Conservation (phyloP, 495 filamentous ascomycete genomes). For the Astrocystis sublimbata region DNA sequence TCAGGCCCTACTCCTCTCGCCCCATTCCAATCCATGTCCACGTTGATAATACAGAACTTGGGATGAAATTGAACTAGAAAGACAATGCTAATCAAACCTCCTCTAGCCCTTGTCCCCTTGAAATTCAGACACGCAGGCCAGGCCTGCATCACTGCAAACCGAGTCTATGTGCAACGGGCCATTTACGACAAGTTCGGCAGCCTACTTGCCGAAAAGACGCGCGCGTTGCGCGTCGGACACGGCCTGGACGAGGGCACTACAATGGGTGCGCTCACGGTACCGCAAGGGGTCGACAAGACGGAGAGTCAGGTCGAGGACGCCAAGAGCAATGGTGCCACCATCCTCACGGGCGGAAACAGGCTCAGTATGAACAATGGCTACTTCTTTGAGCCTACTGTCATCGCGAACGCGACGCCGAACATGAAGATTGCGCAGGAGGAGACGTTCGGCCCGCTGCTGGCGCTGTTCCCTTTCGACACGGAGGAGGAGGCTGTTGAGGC, state of each 20-base stretch:
- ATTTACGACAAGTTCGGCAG: slow-evolving; percentile 57
- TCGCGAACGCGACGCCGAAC: slow-evolving; percentile 59
- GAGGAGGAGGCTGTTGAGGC: slow-evolving; percentile 65
- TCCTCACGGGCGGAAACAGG: slow-evolving; percentile 59
- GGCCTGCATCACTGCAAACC: slow-evolving; percentile 73
- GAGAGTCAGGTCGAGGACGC: slow-evolving; percentile 64
- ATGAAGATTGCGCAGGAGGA: slow-evolving; percentile 71
- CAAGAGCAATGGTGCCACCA: slow-evolving; percentile 56
- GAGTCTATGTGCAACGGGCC: slow-evolving; percentile 66
- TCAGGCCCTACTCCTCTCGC: neutral
- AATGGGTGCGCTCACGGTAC: slow-evolving; percentile 69
- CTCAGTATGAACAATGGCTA: slow-evolving; percentile 48
- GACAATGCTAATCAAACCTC: slow-evolving; percentile 15
- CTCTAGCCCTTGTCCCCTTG: slow-evolving; percentile 51
- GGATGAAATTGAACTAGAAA: neutral
- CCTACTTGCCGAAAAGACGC: slow-evolving; percentile 55
- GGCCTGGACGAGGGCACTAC: slow-evolving; percentile 59
- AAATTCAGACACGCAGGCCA: slow-evolving; percentile 73
- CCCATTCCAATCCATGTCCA: neutral
- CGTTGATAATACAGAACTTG: neutral
- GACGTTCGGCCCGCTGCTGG: slow-evolving; percentile 68
- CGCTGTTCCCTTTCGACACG: slow-evolving; percentile 67
- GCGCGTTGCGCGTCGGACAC: slow-evolving; percentile 64
- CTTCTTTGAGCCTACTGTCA: slow-evolving; percentile 73
- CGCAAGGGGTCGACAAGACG: slow-evolving; percentile 64